A percentile compares a stretch with the other conserved stretches of the same genome.
phyloP scores from a whole-genome alignment of 768 basidiomycete genomes.

The Gautieria morchelliformis region DNA sequence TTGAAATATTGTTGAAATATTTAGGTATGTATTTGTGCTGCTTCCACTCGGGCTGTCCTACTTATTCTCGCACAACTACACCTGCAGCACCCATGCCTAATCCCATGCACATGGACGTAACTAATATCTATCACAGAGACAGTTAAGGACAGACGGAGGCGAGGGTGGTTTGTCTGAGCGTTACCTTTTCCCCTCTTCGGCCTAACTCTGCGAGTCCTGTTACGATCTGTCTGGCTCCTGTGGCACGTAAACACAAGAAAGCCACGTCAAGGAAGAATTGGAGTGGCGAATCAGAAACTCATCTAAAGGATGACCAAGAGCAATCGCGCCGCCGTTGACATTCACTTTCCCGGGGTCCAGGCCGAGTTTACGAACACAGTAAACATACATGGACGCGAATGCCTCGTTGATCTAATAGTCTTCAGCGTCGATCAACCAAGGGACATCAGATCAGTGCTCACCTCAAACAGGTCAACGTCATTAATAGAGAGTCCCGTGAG shows the following conservation, averaged over 20 bases:
- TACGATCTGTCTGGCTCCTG: conserved; percentile 77
- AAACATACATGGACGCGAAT: conserved; percentile 77
- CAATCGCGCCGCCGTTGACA: conserved; percentile 87
- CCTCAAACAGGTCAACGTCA: conserved; percentile 79
- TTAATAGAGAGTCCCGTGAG: conserved; percentile 52
- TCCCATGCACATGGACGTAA: conserved; percentile 84
- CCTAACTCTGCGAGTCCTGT: conserved; percentile 59
- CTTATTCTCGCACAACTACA: conserved; percentile 51
- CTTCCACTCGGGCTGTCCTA: conserved; percentile 23
- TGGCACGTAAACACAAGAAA: conserved; percentile 44
- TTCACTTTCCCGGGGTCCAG: conserved; percentile 65
- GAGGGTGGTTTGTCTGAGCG: neutral
- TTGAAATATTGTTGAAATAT: no score
- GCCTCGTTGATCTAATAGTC: conserved; percentile 74
- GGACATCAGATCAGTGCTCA: conserved; percentile 17
- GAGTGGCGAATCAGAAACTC: conserved; percentile 24
- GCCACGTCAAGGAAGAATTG: conserved; percentile 12
- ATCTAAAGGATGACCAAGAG: conserved; percentile 78
- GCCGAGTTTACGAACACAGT: conserved; percentile 56
- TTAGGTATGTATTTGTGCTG: conserved; percentile 36
- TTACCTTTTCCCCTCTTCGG: conserved; percentile 19
- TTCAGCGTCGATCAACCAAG: neutral
- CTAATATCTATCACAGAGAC: conserved; percentile 43
- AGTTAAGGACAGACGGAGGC: neutral
- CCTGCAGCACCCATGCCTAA: conserved; percentile 84